These are phyloP conservation scores for Kalanchoe fedtschenkoi DNA, from an alignment of 164 flowering plant genomes.

Conservation along the genomic window DNA sequence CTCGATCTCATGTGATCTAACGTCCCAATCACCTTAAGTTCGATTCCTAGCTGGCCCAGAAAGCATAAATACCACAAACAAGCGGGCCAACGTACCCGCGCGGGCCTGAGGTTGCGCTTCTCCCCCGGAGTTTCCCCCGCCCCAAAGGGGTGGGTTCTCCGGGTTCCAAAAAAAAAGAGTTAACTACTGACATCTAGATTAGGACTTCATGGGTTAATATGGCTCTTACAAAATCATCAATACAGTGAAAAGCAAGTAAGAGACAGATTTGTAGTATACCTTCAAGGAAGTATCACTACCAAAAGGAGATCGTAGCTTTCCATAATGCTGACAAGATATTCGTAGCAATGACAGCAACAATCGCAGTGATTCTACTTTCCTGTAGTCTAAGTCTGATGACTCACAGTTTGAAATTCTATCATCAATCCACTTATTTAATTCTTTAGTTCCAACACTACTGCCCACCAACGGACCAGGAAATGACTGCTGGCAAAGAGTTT, in stretches of 20 bases:
- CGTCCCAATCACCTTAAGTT: too few species aligned
- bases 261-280: conserved; percentile 27
- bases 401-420: conserved; percentile 67
- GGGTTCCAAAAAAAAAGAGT: too few species aligned
- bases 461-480: conserved; percentile 95
- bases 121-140: too few species aligned
- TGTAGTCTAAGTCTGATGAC: conserved; percentile 34
- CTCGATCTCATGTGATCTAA: too few species aligned
- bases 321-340: conserved; percentile 87
- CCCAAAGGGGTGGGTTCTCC: too few species aligned
- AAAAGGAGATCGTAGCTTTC: conserved; percentile 90
- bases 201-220: neutral
- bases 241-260: neutral
- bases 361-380: conserved; percentile 46
- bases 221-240: neutral
- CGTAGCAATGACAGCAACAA: conserved; percentile 81
- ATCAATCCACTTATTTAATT: conserved; percentile 86
- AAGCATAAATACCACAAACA: too few species aligned
- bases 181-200: neutral
- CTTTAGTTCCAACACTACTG: conserved; percentile 73
- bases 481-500: conserved; percentile 54
- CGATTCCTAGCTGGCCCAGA: too few species aligned
- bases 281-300: conserved; percentile 51
- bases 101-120: too few species aligned
- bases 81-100: too few species aligned